phyloP scores from a whole-genome alignment of 192 early-diverging fungal genomes.

The Phlyctochytrium arcticum region DNA sequence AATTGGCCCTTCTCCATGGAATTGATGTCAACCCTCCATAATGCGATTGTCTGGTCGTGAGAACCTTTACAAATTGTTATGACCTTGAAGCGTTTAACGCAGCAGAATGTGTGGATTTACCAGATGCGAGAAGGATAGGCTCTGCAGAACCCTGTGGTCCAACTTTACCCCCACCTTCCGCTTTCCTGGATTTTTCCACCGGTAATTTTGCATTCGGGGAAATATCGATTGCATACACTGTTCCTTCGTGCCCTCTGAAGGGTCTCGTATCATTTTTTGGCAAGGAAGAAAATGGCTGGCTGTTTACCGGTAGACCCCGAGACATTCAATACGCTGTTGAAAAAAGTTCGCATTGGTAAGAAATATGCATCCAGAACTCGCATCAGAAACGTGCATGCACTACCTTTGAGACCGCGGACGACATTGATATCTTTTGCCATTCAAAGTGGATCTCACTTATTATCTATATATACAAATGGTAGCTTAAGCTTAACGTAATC shows the following conservation, averaged over 20 bases:
- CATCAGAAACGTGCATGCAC: no score
- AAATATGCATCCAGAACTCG: no score
- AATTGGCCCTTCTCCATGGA: neutral
- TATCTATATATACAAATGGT: no score
- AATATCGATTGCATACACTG: slow-evolving; percentile 32
- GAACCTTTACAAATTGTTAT: slow-evolving; percentile 29
- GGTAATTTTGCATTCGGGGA: neutral
- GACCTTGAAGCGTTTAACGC: neutral
- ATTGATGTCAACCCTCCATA: slow-evolving; percentile 28
- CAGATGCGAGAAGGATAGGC: neutral
- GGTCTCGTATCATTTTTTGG: no score
- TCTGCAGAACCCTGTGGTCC: neutral
- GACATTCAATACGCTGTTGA: no score
- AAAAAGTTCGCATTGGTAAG: no score
- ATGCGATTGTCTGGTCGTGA: slow-evolving; percentile 43
- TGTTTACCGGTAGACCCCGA: no score
- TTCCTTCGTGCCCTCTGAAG: slow-evolving; percentile 40
- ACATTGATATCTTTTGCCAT: no score
- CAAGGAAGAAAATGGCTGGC: no score
- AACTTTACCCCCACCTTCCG: neutral
- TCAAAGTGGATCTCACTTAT: no score
- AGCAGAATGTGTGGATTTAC: neutral
- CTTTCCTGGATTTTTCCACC: slow-evolving; percentile 12
- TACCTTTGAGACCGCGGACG: no score
- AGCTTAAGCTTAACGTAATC: no score